These are phyloP conservation scores for Botryotinia narcissicola DNA, from an alignment of 2,329 filamentous ascomycete species.

Conservation along the genomic window DNA sequence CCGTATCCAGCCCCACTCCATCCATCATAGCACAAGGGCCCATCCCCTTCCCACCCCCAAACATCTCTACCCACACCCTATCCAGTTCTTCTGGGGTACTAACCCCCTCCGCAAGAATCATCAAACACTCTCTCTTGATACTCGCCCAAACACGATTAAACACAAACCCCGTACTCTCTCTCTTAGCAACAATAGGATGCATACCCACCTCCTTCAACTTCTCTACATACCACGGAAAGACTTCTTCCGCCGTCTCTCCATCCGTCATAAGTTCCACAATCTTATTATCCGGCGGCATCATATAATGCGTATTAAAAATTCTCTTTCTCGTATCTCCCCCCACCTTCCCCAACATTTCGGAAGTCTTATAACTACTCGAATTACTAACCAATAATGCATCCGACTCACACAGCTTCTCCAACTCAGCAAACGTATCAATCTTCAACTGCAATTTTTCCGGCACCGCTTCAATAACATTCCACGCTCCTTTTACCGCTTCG, in stretches of 20 bases:
- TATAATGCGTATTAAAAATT: constrained; percentile 46
- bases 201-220: constrained; percentile 39
- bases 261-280: constrained; percentile 44
- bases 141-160: constrained; percentile 46
- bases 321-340: constrained; percentile 38
- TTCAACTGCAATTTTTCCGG: constrained; percentile 46
- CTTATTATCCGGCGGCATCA: constrained; percentile 35
- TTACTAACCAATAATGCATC: constrained; percentile 47
- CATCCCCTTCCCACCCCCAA: constrained; percentile 38
- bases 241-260: constrained; percentile 36
- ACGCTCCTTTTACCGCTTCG: constrained; percentile 34
- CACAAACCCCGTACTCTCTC: constrained; percentile 42
- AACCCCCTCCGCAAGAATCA: constrained; percentile 40
- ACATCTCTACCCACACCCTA: constrained; percentile 40
- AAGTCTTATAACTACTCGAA: constrained; percentile 47
- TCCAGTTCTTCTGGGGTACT: constrained; percentile 41
- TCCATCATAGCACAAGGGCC: constrained; percentile 45
- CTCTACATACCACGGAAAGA: constrained; percentile 37
- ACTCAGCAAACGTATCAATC: constrained; percentile 40
- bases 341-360: constrained; percentile 45
- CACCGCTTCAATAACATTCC: constrained; percentile 43
- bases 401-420: constrained; percentile 41
- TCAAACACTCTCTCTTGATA: constrained; percentile 44
- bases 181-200: constrained; percentile 41
- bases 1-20: constrained; percentile 43